These are phyloP conservation scores for Ambrosiella cleistominuta DNA, from an alignment of 2,329 filamentous ascomycete genomes.

Conservation along the genomic window DNA sequence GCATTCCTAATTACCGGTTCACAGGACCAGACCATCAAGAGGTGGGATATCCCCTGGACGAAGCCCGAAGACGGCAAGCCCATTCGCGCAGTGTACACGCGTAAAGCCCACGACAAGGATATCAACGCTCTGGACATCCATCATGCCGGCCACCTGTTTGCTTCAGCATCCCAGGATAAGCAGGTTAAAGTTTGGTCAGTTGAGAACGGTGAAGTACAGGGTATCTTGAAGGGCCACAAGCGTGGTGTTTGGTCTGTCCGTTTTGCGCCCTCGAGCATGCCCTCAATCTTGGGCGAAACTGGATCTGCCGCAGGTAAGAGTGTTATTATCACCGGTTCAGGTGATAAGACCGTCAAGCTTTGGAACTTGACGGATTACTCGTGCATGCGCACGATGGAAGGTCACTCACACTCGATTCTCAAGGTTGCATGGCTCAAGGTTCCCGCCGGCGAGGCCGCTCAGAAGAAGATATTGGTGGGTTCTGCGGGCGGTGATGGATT, in stretches of 20 bases:
- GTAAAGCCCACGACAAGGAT: constrained; percentile 95
- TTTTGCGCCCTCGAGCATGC: constrained; percentile 67
- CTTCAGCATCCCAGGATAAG: constrained; percentile 89
- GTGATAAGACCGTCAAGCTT: constrained; percentile 88
- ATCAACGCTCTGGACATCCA: constrained; percentile 89
- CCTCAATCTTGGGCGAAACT: constrained; percentile 53
- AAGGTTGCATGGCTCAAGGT: constrained; percentile 76
- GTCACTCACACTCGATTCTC: constrained; percentile 85
- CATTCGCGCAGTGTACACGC: constrained; percentile 58
- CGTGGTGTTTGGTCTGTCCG: constrained; percentile 91
- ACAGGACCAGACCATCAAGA: constrained; percentile 88
- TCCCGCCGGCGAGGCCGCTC: constrained; percentile 27
- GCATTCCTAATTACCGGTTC: constrained; percentile 79
- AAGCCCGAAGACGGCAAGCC: constrained; percentile 27
- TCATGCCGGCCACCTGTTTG: constrained; percentile 59
- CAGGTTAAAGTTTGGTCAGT: constrained; percentile 94
- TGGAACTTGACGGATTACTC: constrained; percentile 89
- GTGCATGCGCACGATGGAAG: constrained; percentile 85
- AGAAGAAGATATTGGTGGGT: constrained; percentile 51
- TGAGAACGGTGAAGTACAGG: constrained; percentile 75
- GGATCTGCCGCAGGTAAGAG: constrained; percentile 61
- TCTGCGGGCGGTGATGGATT: constrained; percentile 86
- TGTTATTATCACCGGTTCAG: constrained; percentile 73
- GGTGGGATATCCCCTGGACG: constrained; percentile 62
- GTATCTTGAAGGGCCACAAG: constrained; percentile 80